phyloP scores from a whole-genome alignment of 306 rosid genomes.

The Luffa acutangula region DNA sequence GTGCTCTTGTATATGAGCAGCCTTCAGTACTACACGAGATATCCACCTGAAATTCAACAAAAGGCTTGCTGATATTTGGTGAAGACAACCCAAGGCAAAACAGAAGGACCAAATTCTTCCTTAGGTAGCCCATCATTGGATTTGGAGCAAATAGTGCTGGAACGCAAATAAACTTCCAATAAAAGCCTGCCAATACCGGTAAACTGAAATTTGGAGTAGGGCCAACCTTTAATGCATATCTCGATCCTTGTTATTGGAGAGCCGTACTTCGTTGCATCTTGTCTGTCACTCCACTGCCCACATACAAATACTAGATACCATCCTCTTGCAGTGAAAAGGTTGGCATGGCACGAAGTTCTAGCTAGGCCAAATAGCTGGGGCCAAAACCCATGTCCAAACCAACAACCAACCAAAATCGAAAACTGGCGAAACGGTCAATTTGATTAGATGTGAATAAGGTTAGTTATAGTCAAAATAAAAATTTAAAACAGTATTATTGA shows the following conservation, averaged over 20 bases:
- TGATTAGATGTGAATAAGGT: neutral
- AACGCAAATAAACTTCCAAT: neutral
- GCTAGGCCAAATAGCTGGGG: neutral
- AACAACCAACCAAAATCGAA: neutral
- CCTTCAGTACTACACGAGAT: neutral
- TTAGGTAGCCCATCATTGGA: neutral
- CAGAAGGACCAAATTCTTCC: neutral
- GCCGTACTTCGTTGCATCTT: neutral
- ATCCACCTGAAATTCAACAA: neutral
- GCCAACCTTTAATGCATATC: neutral
- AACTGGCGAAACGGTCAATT: neutral
- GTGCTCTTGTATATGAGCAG: neutral
- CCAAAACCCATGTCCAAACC: neutral
- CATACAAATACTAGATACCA: neutral
- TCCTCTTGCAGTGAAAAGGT: neutral
- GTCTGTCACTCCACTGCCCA: neutral
- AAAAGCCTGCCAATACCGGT: neutral
- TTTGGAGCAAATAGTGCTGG: neutral
- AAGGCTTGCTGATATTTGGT: neutral
- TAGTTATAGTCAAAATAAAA: neutral
- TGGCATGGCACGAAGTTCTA: neutral
- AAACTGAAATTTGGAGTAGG: neutral
- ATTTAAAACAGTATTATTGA: too few relatives aligned
- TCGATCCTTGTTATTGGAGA: neutral
- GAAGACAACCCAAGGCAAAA: neutral